Conservation (phyloP, 306 rosid genomes). For the Acmispon strigosus region DNA sequence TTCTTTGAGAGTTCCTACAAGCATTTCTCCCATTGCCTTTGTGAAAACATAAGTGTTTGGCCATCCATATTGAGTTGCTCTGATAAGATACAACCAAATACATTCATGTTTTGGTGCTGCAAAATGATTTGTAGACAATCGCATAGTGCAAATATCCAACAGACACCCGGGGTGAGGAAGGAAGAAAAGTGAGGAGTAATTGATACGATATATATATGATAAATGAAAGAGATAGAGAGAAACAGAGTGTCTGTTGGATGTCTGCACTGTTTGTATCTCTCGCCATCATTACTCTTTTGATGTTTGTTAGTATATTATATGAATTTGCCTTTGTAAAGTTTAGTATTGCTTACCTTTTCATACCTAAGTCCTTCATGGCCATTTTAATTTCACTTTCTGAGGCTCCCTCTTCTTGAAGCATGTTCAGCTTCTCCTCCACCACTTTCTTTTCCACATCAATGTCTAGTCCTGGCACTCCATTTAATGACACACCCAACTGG, state of each 20-base stretch:
- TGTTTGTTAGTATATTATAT: too few species aligned
- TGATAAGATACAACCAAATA: neutral
- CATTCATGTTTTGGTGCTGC: too few species aligned
- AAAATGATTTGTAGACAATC: too few species aligned
- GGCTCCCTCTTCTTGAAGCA: constrained; percentile 38
- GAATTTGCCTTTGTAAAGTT: too few species aligned
- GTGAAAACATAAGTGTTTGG: constrained; percentile 69
- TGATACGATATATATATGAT: too few species aligned
- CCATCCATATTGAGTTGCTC: constrained; percentile 60
- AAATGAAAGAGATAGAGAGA: too few species aligned
- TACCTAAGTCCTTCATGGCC: constrained; percentile 66
- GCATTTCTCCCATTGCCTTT: constrained; percentile 82
- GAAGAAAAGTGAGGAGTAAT: too few species aligned
- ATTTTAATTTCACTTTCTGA: constrained; percentile 27
- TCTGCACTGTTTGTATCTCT: too few species aligned
- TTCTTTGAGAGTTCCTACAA: constrained; percentile 27
- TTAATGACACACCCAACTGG: constrained; percentile 55
- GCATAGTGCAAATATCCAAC: too few species aligned
- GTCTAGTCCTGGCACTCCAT: constrained; percentile 46
- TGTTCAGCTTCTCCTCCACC: constrained; percentile 28
- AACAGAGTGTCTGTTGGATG: too few species aligned
- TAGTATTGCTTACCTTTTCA: constrained; percentile 35
- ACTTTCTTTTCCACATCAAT: constrained; percentile 39
- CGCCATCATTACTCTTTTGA: too few species aligned
- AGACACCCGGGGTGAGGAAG: too few species aligned